Percentiles rank a stretch among this genome's conserved stretches.
phyloP scores from a whole-genome alignment of 371 early-diverging fungal species.

The Mortierella sp. region DNA sequence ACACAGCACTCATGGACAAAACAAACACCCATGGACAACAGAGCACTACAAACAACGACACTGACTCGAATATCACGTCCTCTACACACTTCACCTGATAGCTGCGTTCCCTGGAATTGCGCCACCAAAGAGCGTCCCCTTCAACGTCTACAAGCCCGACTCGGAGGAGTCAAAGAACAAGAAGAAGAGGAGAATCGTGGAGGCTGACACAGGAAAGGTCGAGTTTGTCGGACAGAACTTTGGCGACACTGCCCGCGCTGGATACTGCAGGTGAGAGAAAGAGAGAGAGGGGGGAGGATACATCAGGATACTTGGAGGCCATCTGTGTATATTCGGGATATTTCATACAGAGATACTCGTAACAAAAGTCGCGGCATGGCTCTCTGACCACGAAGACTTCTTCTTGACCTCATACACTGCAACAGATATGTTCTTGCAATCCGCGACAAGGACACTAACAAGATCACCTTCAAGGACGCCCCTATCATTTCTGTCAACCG shows the following conservation, averaged over 20 bases:
- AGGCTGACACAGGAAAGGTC: slow-evolving; percentile 81
- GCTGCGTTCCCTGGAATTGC: slow-evolving; percentile 62
- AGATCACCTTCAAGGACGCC: slow-evolving; percentile 76
- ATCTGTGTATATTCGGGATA: background rate
- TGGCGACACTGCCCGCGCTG: slow-evolving; percentile 66
- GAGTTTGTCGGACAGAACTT: slow-evolving; percentile 79
- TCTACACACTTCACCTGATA: background rate
- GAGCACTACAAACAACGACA: background rate
- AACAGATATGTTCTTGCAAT: slow-evolving; percentile 84
- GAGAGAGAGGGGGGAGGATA: background rate
- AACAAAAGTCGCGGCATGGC: background rate
- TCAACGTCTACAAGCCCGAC: slow-evolving; percentile 60
- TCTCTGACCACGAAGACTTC: background rate
- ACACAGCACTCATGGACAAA: background rate
- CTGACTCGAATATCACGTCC: background rate
- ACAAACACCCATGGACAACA: background rate
- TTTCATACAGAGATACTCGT: background rate
- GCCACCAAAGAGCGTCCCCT: slow-evolving; percentile 58
- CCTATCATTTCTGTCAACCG: slow-evolving; percentile 77
- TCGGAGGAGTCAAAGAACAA: slow-evolving; percentile 55
- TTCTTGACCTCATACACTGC: background rate
- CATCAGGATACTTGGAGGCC: background rate
- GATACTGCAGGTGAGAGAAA: slow-evolving; percentile 65
- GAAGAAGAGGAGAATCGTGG: slow-evolving; percentile 62
- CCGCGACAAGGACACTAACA: slow-evolving; percentile 72